Percentiles rank a stretch among this genome's conserved stretches.
phyloP scores from a whole-genome alignment of 495 filamentous ascomycete genomes.

The Staphylotrichum longicolle region DNA sequence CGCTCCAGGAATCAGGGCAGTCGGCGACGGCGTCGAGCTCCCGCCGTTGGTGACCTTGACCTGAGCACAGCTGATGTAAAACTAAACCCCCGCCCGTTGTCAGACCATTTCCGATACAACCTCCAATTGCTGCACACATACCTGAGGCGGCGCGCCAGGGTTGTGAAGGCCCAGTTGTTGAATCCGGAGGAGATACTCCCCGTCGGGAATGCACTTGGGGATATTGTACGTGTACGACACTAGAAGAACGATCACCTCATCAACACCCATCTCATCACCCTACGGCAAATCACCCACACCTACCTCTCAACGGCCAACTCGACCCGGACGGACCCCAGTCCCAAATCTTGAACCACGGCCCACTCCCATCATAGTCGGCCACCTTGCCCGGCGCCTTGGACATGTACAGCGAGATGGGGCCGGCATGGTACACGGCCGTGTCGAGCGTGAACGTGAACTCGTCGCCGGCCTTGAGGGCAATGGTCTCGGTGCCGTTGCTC shows the following conservation, averaged over 20 bases:
- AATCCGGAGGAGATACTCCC: slow-evolving; percentile 61
- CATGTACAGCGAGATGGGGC: slow-evolving; percentile 49
- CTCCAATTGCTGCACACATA: not conserved
- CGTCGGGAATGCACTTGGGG: slow-evolving; percentile 51
- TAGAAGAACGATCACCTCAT: slow-evolving; percentile 4
- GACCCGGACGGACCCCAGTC: slow-evolving; percentile 38
- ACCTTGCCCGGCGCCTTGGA: slow-evolving; percentile 48
- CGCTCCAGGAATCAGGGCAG: slow-evolving; percentile 53
- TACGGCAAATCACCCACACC: not conserved
- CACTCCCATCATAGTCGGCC: slow-evolving; percentile 47
- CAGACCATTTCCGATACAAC: too few species aligned
- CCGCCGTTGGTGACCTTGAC: slow-evolving; percentile 54
- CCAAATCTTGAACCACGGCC: slow-evolving; percentile 53
- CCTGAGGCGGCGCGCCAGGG: slow-evolving; percentile 43
- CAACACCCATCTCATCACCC: slow-evolving; percentile 15
- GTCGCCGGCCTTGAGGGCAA: slow-evolving; percentile 51
- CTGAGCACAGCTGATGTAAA: slow-evolving; percentile 60
- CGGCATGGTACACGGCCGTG: slow-evolving; percentile 56
- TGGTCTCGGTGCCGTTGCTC: slow-evolving; percentile 47
- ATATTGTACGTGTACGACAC: slow-evolving; percentile 52
- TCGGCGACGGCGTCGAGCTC: slow-evolving; percentile 42
- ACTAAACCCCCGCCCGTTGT: slow-evolving; percentile 20
- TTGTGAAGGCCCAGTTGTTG: slow-evolving; percentile 62
- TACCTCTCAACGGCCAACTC: slow-evolving; percentile 21
- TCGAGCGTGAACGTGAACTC: slow-evolving; percentile 51